A percentile compares a stretch with the other conserved stretches of the same genome.
phyloP scores from a whole-genome alignment of 805 yeast genomes.

The Scheffersomyces lignosus region DNA sequence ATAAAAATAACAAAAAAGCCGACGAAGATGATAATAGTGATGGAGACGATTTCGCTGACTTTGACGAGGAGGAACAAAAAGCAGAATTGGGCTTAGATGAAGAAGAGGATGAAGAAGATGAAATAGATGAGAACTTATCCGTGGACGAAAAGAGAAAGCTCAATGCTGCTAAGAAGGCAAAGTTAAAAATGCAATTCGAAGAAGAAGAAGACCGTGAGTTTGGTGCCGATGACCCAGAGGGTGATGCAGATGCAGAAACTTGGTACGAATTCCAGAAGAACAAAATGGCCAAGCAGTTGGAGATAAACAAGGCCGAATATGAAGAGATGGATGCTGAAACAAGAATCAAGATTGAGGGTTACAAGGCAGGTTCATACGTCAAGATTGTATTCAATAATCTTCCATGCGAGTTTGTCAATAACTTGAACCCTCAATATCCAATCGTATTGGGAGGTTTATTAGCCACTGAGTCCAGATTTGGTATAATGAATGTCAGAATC shows the following conservation, averaged over 20 bases:
- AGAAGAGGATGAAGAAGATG: slow-evolving; percentile 43
- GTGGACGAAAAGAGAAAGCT: slow-evolving; percentile 73
- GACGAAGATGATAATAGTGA: slow-evolving; percentile 21
- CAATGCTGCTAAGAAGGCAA: slow-evolving; percentile 88
- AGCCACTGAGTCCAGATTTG: slow-evolving; percentile 89
- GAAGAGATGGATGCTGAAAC: slow-evolving; percentile 74
- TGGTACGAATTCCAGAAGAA: slow-evolving; percentile 98
- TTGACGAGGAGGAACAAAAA: slow-evolving; percentile 47
- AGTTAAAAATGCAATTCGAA: slow-evolving; percentile 85
- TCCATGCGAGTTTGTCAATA: slow-evolving; percentile 88
- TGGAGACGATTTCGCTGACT: slow-evolving; percentile 51
- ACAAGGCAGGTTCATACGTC: slow-evolving; percentile 90
- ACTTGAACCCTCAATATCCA: slow-evolving; percentile 84
- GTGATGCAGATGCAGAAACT: slow-evolving; percentile 74
- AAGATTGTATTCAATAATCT: slow-evolving; percentile 77
- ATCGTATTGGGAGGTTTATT: slow-evolving; percentile 87
- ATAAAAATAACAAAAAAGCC: slow-evolving; percentile 33
- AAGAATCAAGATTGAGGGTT: slow-evolving; percentile 85
- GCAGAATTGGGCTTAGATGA: slow-evolving; percentile 41
- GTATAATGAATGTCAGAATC: slow-evolving; percentile 86
- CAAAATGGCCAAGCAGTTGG: slow-evolving; percentile 93
- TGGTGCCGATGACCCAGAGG: slow-evolving; percentile 80
- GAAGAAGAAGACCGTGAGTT: slow-evolving; percentile 65
- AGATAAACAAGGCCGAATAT: slow-evolving; percentile 82
- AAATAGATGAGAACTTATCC: slow-evolving; percentile 45